These are phyloP conservation scores for Chrysoporthe austroafricana DNA, from an alignment of 2,329 filamentous ascomycete species.

Conservation along the genomic window DNA sequence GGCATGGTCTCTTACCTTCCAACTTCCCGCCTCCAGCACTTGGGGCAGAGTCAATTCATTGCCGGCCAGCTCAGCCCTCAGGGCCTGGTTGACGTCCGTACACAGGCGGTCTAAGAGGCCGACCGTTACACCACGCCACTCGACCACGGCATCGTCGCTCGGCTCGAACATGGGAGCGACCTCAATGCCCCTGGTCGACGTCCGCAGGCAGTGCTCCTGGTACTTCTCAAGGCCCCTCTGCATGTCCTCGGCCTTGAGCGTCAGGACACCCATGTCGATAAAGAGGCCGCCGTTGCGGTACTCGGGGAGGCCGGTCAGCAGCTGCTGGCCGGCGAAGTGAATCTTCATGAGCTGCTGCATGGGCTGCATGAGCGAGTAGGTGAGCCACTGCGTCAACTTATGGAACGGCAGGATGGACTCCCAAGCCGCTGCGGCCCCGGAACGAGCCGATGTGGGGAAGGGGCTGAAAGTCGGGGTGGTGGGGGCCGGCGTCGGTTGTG, in stretches of 20 bases:
- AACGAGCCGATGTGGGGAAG: conserved; percentile 45
- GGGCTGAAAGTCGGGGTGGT: conserved; percentile 56
- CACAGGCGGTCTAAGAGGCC: conserved; percentile 61
- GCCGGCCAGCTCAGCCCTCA: conserved; percentile 68
- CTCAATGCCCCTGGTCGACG: conserved; percentile 64
- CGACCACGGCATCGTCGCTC: conserved; percentile 64
- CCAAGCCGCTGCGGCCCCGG: conserved; percentile 62
- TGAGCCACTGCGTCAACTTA: conserved; percentile 73
- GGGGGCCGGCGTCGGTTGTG: conserved; percentile 52
- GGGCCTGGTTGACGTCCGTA: conserved; percentile 59
- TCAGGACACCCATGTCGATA: conserved; percentile 60
- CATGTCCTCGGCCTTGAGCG: conserved; percentile 50
- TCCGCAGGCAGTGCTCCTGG: conserved; percentile 70
- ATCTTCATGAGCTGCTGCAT: conserved; percentile 57
- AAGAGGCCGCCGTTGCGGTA: conserved; percentile 75
- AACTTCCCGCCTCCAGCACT: conserved; percentile 92
- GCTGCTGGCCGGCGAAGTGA: conserved; percentile 54
- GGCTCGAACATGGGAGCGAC: conserved; percentile 63
- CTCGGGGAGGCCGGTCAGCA: conserved; percentile 70
- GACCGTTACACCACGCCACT: conserved; percentile 68
- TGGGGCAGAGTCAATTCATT: conserved; percentile 80
- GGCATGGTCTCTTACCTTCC: conserved; percentile 72
- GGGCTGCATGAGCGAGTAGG: conserved; percentile 72
- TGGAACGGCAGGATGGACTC: conserved; percentile 71
- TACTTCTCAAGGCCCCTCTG: conserved; percentile 51